Conservation (phyloP, 345 rosid species). For the Eucalyptus leucophloia region DNA sequence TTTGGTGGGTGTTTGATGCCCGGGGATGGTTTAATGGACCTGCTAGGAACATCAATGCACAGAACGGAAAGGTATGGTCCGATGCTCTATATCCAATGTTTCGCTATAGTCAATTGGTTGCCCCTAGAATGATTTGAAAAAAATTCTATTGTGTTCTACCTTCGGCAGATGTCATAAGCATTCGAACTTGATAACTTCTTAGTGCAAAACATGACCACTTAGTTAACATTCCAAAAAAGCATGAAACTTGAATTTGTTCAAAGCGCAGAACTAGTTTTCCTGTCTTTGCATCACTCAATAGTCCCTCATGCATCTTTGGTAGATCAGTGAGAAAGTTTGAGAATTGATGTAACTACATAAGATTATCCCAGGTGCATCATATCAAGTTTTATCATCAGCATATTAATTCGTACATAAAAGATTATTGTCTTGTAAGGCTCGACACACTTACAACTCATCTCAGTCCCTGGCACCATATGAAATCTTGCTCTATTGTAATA, state of each 20-base stretch:
- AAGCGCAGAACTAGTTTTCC: background rate
- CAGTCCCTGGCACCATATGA: background rate
- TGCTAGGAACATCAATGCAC: conserved; percentile 32
- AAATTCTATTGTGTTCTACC: background rate
- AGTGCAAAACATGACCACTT: background rate
- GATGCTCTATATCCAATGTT: background rate
- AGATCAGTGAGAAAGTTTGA: background rate
- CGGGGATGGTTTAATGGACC: conserved; percentile 55
- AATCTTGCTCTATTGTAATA: background rate
- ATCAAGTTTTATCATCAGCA: background rate
- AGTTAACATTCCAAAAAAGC: background rate
- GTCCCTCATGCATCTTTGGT: background rate
- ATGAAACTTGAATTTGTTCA: background rate
- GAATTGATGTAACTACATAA: background rate
- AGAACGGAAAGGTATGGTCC: conserved; percentile 6
- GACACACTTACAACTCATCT: background rate
- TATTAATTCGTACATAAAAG: background rate
- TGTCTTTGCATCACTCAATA: background rate
- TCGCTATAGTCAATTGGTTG: background rate
- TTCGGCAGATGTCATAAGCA: background rate
- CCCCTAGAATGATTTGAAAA: background rate
- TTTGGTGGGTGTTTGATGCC: conserved; percentile 48
- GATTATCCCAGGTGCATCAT: background rate
- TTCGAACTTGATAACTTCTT: background rate
- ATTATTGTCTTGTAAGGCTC: background rate